Base-by-base conservation (phyloP, 2,329 filamentous ascomycete genomes). In the Pseudogymnoascus sp. region DNA sequence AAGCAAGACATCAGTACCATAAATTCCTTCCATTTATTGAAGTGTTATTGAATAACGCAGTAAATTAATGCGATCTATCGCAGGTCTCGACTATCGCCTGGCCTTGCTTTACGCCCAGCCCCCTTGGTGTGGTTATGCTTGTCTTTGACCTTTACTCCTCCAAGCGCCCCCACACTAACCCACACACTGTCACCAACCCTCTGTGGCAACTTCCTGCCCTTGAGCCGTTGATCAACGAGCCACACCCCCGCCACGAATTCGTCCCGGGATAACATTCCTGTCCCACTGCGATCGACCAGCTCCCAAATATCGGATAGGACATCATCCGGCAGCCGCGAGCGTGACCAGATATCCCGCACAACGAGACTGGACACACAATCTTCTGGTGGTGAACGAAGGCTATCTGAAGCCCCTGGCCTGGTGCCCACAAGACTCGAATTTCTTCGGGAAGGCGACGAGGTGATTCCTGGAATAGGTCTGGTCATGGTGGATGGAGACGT, bases 181-280 rank as follows among this genome's bases (percentile, higher is more conserved):
- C 90, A 95, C 4, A 93, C 87, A 70, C 88, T 91, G 60, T 87
- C 85, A 61, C 82, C 82, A 8, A 93, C 88, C 69, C 82, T 84
- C 13, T 82, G 77, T 0, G 91, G 90, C 19, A 93, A 78, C 78
- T 95, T 95, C 64, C 90, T 78, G 1, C 90, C 91, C 67, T 88
- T 85, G n/a, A 95, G 76, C 65, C 89, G 79, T 78, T 93, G 89
- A 73, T 95, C 90, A 37, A 95, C 83, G 59, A 95, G 76, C 89
- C 90, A 95, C 77, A 91, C 81, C 8, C 90, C 90, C 1, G 93
- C 89, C 0, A 95, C 88, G 73, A 95, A 95, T 76, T 92, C 88
- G 63, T 87, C 81, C 70, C 84, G 83, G 63, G 77, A 78, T 62
- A 95, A 75, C 67, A 81, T 77, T 1, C 87, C 87, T 13, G 75